phyloP scores from a whole-genome alignment of 495 filamentous ascomycete genomes.

The Podospora appendiculata region DNA sequence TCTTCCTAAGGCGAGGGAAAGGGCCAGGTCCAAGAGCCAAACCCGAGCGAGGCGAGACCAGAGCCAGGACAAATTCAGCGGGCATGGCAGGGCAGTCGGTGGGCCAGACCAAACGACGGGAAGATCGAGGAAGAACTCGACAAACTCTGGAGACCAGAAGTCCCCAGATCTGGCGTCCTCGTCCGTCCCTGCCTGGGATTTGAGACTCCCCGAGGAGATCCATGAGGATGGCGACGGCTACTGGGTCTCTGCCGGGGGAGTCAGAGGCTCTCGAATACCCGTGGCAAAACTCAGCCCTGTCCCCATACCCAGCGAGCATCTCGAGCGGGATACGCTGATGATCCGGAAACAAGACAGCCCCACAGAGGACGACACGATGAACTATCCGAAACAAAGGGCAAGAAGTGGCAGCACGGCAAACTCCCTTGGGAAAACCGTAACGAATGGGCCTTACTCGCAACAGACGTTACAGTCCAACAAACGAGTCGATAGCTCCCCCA shows the following conservation, averaged over 20 bases:
- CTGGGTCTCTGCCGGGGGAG: slow-evolving; percentile 26
- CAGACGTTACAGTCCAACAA: slow-evolving; percentile 31
- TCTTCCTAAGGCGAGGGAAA: slow-evolving; percentile 52
- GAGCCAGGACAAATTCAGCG: slow-evolving; percentile 21
- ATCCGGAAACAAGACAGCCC: slow-evolving; percentile 54
- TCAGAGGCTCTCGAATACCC: slow-evolving; percentile 58
- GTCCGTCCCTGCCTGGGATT: slow-evolving; percentile 48
- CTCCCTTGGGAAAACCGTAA: slow-evolving; percentile 43
- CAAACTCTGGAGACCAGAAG: slow-evolving; percentile 20
- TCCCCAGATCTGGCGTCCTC: slow-evolving; percentile 19
- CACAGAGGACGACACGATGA: slow-evolving; percentile 51
- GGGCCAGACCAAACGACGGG: slow-evolving; percentile 15
- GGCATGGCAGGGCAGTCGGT: slow-evolving; percentile 15
- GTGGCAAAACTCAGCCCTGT: slow-evolving; percentile 68
- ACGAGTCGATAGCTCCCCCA: slow-evolving; percentile 40
- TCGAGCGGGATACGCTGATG: slow-evolving; percentile 64
- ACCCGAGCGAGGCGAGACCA: slow-evolving; percentile 43
- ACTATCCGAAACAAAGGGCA: slow-evolving; percentile 53
- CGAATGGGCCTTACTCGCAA: slow-evolving; percentile 21
- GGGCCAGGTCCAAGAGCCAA: slow-evolving; percentile 33
- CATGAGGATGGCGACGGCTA: slow-evolving; percentile 53
- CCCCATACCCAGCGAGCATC: slow-evolving; percentile 60
- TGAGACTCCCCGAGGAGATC: slow-evolving; percentile 74
- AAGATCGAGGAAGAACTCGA: slow-evolving; percentile 42
- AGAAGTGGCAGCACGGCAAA: slow-evolving; percentile 66